Conservation (phyloP, 176 grass and related monocot species). For the Melocanna baccifera region DNA sequence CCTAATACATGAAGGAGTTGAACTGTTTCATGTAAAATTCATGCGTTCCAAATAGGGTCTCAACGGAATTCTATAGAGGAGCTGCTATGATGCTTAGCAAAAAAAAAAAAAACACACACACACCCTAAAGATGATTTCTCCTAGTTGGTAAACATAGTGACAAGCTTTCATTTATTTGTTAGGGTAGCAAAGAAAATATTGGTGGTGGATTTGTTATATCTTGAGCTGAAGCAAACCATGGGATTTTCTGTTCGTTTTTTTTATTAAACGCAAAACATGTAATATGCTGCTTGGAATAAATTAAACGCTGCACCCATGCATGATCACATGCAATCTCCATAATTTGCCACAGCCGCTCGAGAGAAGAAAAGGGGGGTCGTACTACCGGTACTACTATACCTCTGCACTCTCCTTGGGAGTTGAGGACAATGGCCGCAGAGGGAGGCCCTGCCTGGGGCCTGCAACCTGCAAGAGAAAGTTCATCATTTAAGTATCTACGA, state of each 20-base stretch:
- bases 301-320: neutral
- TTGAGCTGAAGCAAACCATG: neutral
- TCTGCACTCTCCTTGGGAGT: neutral
- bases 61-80: neutral
- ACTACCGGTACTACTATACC: neutral
- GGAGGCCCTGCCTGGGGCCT: neutral
- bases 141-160: neutral
- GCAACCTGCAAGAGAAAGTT: slow-evolving; percentile 4
- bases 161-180: too few relatives aligned
- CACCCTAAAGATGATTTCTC: neutral
- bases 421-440: neutral
- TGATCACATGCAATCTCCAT: neutral
- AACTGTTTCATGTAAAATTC: too few relatives aligned
- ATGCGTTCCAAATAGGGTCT: too few relatives aligned
- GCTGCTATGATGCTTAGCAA: neutral
- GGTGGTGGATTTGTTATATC: too few relatives aligned
- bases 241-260: neutral
- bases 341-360: neutral
- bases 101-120: neutral
- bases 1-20: too few relatives aligned
- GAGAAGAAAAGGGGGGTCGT: neutral
- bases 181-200: neutral
- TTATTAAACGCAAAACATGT: neutral
- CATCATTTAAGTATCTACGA: too few relatives aligned
- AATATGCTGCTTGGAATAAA: too few relatives aligned